Base-by-base conservation (phyloP, 352 stramenopile species). In the Pythium volutum region DNA sequence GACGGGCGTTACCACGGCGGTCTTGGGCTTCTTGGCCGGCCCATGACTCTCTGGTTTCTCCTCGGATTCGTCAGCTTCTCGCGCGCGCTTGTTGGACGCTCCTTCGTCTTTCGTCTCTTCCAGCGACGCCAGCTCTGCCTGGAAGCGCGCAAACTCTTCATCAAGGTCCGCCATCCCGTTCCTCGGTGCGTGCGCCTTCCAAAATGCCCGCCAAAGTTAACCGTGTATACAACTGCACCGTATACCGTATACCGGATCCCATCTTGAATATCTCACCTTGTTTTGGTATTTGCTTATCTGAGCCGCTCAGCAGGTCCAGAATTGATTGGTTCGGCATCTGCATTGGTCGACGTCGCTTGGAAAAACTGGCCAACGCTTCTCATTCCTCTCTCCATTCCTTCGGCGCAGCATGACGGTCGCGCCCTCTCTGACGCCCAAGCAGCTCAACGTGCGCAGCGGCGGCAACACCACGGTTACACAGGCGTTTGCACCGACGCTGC, bases 141-240 rank as follows among this genome's bases (percentile, higher is more conserved):
- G 78, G 56, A 95, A 95, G 48, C 68, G 84, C 54, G 85, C 85
- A 55, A 95, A 87, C 71, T 91, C 83, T 53, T 91, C 84, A 60
- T 95, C 85, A 56, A 93, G 53, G 45, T 81, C 67, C 18, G 76
- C 65, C 82, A 91, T 91, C 12, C 54, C 55, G 25, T 14, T 25
- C 25, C 31, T 47, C 34, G 12, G 9, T 39, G 7, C 50, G 3
- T 34, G 9, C 7, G n/a, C 0, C 15, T 31, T 22, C 0, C 16
- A 22, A 23, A 36, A 27, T 25, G 18, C 26, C 50, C 42, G 12
- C 39, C 2, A 45, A 67, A 62, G 60, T 67, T 62, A 67, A 67
- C 43, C 15, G 41, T 18, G 47, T 64, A 59, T 65, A 58, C 23
- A 27, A 27, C 26, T 27, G 18, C 16, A 46, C 47, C n/a, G 38